Evolutionary conservation across 352 stramenopile genomes (phyloP), one percentile per base, ranked within the genome.

Genomic region (Pythium dissimile): DNA sequence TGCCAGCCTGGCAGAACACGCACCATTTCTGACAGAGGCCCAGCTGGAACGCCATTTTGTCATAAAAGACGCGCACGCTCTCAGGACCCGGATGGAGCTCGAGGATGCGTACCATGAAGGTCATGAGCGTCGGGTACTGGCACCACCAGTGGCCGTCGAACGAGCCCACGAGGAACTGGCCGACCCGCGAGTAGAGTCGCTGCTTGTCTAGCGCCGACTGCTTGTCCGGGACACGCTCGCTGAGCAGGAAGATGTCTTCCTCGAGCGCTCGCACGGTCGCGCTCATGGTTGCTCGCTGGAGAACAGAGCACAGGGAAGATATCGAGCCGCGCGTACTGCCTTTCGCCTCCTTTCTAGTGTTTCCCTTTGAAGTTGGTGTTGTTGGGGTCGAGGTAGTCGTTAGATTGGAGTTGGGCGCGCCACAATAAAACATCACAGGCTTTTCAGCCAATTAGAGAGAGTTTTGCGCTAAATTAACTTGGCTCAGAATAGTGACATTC

Each of bases 31-130:
- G 60, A 54, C 84, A 94, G 16, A 38, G 24, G 2, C 69, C 70
- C 8, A 94, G 59, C 49, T 94, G 84, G 13, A 72, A 65, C 28
- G 77, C 67, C 82, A 91, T 92, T 8, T 70, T 64, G 43, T 89
- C 73, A 62, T 90, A 89, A 51, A 94, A 85, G 52, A 77, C 59
- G 35, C 77, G 77, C 44, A 92, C 79, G 49, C 80, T 92, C 15
- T 89, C 80, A 5, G 77, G 77, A 7, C 69, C 50, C 12, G 81
- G 78, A 46, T 92, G 86, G 9, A 94, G 67, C 66, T 94, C 84
- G 54, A 94, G 56, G 11, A 94, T 55, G n/a, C 84, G 81, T 82
- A 91, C 84, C 80, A 94, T 94, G 59, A 92, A 94, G 47, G 80
- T 66, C 84, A 94, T 94, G 57, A 94, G 84, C 53, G 77, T 71